Evolutionary conservation across 495 filamentous ascomycete genomes (phyloP).

Genomic region (Neurospora africana): DNA sequence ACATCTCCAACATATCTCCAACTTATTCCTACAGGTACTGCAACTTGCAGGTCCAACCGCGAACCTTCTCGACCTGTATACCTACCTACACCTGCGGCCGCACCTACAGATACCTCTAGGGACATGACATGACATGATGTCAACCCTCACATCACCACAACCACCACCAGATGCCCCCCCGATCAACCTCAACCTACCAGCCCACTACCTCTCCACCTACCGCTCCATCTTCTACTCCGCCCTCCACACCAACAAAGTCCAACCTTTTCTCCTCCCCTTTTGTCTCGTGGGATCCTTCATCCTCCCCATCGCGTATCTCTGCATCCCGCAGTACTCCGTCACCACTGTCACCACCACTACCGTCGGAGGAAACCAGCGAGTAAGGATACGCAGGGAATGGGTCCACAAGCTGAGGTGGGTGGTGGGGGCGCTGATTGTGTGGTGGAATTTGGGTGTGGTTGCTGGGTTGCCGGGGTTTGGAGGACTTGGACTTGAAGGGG

Average conservation of each 20-base stretch:
- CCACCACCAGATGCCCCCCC: neutral
- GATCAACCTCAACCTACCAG: neutral
- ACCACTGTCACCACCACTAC: no score
- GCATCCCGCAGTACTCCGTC: conserved; percentile 39
- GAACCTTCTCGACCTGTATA: no score
- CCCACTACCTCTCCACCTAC: conserved; percentile 6
- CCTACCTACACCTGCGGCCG: no score
- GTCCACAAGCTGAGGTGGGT: conserved; percentile 41
- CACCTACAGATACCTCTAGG: no score
- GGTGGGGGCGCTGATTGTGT: conserved; percentile 35
- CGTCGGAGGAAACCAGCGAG: neutral
- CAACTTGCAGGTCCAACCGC: no score
- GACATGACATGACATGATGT: no score
- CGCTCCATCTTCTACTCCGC: conserved; percentile 5
- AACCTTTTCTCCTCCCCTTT: conserved; percentile 48
- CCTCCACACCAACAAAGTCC: conserved; percentile 23
- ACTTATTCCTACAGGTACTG: no score
- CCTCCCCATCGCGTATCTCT: conserved; percentile 45
- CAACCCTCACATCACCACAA: neutral
- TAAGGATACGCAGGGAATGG: conserved; percentile 27
- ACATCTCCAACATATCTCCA: no score
- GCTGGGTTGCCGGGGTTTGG: neutral
- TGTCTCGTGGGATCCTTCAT: conserved; percentile 38
- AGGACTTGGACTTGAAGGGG: neutral
- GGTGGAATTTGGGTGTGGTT: conserved; percentile 32